Evolutionary conservation across 83 land plant genomes (phyloP).

Genomic region (Picea abies): DNA sequence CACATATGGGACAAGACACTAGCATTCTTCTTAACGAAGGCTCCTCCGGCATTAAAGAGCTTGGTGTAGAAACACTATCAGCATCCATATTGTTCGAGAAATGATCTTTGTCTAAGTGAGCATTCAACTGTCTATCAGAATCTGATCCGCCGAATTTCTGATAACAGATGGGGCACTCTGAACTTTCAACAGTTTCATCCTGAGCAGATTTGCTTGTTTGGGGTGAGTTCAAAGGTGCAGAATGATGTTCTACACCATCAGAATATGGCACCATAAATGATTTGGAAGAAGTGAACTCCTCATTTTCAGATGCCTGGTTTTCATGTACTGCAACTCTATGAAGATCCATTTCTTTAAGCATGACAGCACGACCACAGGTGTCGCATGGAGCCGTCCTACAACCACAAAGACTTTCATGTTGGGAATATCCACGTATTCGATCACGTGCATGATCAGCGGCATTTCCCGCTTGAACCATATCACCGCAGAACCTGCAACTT

Average conservation of each 20-base stretch:
- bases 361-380: slow-evolving; percentile 82
- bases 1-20: slow-evolving; percentile 18
- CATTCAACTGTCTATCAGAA: slow-evolving; percentile 11
- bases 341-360: slow-evolving; percentile 96
- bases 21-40: neutral
- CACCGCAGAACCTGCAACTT: slow-evolving; percentile 90
- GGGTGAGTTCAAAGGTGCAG: neutral
- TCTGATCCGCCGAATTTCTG: neutral
- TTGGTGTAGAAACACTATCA: neutral
- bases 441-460: slow-evolving; percentile 72
- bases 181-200: neutral
- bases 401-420: slow-evolving; percentile 95
- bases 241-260: slow-evolving; percentile 1
- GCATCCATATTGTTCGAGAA: neutral
- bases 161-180: slow-evolving; percentile 12
- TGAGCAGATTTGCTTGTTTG: neutral
- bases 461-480: slow-evolving; percentile 91
- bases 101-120: slow-evolving; percentile 13
- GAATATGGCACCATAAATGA: neutral
- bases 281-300: neutral
- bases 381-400: slow-evolving; percentile 90
- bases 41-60: neutral
- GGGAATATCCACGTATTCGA: slow-evolving; percentile 66
- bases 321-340: slow-evolving; percentile 87
- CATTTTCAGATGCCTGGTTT: slow-evolving; percentile 18